Evolutionary conservation across 2,329 filamentous ascomycete genomes (phyloP).

Genomic region (Sarocladium strictum): DNA sequence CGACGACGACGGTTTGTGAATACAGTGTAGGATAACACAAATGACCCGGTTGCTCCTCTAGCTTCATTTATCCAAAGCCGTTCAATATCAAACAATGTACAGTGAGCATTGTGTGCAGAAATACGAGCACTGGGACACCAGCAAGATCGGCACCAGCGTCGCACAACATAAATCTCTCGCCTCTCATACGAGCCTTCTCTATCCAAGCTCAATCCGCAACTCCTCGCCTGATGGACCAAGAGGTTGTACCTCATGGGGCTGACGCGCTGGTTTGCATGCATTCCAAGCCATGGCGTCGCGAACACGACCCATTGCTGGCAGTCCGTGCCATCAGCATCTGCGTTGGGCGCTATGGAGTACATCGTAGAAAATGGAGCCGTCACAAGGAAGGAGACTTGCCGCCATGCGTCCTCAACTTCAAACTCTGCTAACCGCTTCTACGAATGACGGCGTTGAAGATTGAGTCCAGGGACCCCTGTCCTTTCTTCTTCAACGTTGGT

Average conservation of each 20-base stretch:
- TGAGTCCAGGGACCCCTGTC: background rate
- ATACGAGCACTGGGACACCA: too few species aligned
- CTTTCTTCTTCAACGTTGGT: background rate
- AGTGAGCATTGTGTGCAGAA: too few species aligned
- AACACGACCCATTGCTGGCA: background rate
- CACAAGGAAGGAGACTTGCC: background rate
- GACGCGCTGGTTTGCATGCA: background rate
- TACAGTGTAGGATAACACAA: too few species aligned
- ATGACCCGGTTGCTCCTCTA: too few species aligned
- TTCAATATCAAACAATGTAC: too few species aligned
- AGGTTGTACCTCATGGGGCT: background rate
- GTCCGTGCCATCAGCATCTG: background rate
- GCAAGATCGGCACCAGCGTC: too few species aligned
- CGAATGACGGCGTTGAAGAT: background rate
- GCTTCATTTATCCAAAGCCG: too few species aligned
- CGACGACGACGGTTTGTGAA: too few species aligned
- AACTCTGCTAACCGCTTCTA: conserved; percentile 5
- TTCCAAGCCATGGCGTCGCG: background rate
- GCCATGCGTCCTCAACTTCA: background rate
- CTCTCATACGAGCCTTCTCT: background rate
- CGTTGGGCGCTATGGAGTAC: too few species aligned
- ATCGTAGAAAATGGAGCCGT: background rate
- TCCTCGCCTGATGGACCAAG: background rate
- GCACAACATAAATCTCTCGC: too few species aligned
- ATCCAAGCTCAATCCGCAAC: background rate